Evolutionary conservation across 768 basidiomycete genomes (phyloP), one percentile per base, ranked within the genome.

Genomic region (Amanita polypyramis): DNA sequence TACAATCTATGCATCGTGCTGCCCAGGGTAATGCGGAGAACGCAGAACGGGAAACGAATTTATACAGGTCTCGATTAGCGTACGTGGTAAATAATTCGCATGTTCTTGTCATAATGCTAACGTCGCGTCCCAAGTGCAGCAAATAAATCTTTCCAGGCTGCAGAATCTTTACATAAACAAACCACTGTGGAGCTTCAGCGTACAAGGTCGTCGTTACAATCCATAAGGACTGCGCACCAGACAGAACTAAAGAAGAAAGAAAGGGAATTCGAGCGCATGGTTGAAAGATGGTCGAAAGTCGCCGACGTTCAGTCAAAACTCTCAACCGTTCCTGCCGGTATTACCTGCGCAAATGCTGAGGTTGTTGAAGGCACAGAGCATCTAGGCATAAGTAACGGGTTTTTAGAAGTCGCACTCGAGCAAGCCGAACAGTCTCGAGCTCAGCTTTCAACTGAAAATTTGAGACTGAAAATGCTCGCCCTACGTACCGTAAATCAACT

Each of bases 241-340:
- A 70, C 72, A 30, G 90, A 92, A 59, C 60, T 88, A 29, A 89
- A 82, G 72, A 85, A 84, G 69, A 77, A 76, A 56, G 89, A 93
- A 55, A 83, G 82, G 54, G 88, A 92, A 34, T 63, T 81, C 14
- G 88, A 91, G 55, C 73, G 79, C 14, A 79, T 84, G 59, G 54
- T 75, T 21, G 88, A 91, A 42, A 79, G 77, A 53, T 89, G 85
- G 85, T 66, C 70, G 23, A 89, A 80, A 58, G 60, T 91, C 14
- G 65, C 76, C 4, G 87, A 89, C 49, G 60, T 71, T 8, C 89
- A 91, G 61, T 60, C 74, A 0, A 85, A 81, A 60, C 63, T 82
- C 4, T 66, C 68, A 10, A 54, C 64, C 0, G 57, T 68, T 1
- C 62, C 73, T 4, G 70, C 76, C 47, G 82, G 85, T 17, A 60